These are phyloP conservation scores for Bryum argenteum DNA, from an alignment of 225 moss, liverwort and hornwort species.

Conservation along the genomic window DNA sequence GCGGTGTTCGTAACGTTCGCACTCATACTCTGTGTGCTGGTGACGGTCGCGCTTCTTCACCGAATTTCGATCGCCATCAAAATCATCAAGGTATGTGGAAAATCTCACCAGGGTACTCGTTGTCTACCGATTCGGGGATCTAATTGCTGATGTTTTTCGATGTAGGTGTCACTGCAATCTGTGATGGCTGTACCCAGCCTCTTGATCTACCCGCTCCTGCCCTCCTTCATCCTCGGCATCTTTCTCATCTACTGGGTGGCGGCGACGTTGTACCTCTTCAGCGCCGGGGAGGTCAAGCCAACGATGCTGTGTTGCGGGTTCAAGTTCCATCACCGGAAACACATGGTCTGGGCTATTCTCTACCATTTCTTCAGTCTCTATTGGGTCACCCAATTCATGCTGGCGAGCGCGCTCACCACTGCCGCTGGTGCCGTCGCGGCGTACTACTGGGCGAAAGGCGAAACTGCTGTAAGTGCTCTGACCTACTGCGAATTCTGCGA, in stretches of 20 bases:
- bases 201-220: slow-evolving; percentile 74
- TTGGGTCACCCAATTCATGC: slow-evolving; percentile 47
- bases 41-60: slow-evolving; percentile 75
- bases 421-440: slow-evolving; percentile 54
- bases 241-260: slow-evolving; percentile 73
- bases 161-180: slow-evolving; percentile 74
- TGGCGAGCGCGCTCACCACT: slow-evolving; percentile 45
- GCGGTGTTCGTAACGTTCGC: slow-evolving; percentile 80
- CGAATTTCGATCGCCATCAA: slow-evolving; percentile 74
- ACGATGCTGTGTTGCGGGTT: slow-evolving; percentile 53
- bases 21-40: slow-evolving; percentile 50
- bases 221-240: slow-evolving; percentile 53
- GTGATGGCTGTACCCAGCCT: slow-evolving; percentile 82
- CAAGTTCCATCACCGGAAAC: slow-evolving; percentile 47
- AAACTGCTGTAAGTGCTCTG: slow-evolving; percentile 54
- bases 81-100: slow-evolving; percentile 64
- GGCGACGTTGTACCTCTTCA: slow-evolving; percentile 69
- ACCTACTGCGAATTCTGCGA: too few relatives aligned
- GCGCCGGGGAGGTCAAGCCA: slow-evolving; percentile 66
- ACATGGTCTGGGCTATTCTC: slow-evolving; percentile 61
- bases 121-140: too few relatives aligned
- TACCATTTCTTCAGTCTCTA: slow-evolving; percentile 59
- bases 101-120: too few relatives aligned
- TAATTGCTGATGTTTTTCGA: background rate
- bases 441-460: slow-evolving; percentile 57